Conservation (phyloP, 2,329 filamentous ascomycete species). For the Fusarium globosum region DNA sequence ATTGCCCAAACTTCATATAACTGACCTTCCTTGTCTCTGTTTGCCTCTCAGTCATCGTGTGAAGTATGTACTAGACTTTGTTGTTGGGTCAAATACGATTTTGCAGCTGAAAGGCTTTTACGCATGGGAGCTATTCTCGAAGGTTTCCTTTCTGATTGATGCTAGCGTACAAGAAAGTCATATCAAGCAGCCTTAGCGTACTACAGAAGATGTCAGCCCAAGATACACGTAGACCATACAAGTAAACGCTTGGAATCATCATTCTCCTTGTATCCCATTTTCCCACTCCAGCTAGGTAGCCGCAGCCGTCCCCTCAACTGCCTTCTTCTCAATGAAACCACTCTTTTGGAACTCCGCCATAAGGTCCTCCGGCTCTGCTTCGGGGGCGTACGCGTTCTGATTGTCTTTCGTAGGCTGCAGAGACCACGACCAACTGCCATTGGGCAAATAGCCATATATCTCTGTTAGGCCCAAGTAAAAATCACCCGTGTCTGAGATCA, state of each 20-base stretch:
- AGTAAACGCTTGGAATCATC: not conserved
- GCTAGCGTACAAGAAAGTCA: no score
- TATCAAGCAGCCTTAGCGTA: no score
- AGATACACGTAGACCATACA: no score
- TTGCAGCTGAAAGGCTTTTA: no score
- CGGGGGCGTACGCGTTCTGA: not conserved
- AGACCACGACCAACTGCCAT: not conserved
- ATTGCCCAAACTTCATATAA: not conserved
- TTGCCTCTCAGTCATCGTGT: not conserved
- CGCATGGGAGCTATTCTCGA: no score
- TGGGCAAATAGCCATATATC: not conserved
- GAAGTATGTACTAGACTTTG: no score
- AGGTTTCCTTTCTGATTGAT: no score
- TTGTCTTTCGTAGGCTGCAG: not conserved
- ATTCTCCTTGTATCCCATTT: not conserved
- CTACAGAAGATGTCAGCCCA: no score
- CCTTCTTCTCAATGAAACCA: not conserved
- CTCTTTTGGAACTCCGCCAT: not conserved
- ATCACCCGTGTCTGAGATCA: not conserved
- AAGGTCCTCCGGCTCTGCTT: not conserved
- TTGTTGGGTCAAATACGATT: no score
- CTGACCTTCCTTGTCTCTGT: fast-evolving
- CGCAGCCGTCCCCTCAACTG: not conserved
- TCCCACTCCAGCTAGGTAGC: not conserved
- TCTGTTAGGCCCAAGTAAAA: not conserved